Evolutionary conservation across 2,329 filamentous ascomycete species (phyloP).

Genomic region (Xylaria multiplex): DNA sequence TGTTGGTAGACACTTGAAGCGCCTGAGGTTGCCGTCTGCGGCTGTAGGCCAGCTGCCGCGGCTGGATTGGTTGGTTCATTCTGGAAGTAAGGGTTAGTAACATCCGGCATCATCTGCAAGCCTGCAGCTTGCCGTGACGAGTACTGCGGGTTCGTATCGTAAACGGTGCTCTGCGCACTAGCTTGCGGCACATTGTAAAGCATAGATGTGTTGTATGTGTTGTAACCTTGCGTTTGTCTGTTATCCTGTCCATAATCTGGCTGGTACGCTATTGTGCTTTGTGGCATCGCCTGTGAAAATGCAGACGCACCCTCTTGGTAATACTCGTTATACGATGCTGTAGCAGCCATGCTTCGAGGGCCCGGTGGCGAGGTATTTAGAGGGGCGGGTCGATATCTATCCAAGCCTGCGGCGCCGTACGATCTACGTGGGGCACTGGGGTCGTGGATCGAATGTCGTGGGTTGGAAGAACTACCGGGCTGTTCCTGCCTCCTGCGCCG

Average conservation of each 20-base stretch:
- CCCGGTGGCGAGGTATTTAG: slow-evolving; percentile 61
- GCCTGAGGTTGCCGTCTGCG: slow-evolving; percentile 59
- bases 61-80: slow-evolving; percentile 71
- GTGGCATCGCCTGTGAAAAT: slow-evolving; percentile 67
- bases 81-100: slow-evolving; percentile 80
- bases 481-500: slow-evolving; percentile 78
- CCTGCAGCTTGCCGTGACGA: slow-evolving; percentile 78
- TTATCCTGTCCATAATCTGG: slow-evolving; percentile 73
- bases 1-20: slow-evolving; percentile 73
- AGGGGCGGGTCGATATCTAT: slow-evolving; percentile 60
- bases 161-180: slow-evolving; percentile 70
- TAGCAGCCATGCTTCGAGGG: slow-evolving; percentile 63
- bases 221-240: slow-evolving; percentile 64
- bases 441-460: slow-evolving; percentile 63
- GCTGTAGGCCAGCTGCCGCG: slow-evolving; percentile 64
- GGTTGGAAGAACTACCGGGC: slow-evolving; percentile 70
- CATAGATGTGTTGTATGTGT: slow-evolving; percentile 72
- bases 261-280: slow-evolving; percentile 62
- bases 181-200: slow-evolving; percentile 82
- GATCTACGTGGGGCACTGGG: slow-evolving; percentile 59
- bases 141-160: slow-evolving; percentile 81
- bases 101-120: slow-evolving; percentile 77
- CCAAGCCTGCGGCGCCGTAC: slow-evolving; percentile 60
- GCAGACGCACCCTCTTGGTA: slow-evolving; percentile 64
- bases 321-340: slow-evolving; percentile 67